Conservation (phyloP, 345 rosid genomes). For the Aquilaria yunnanensis region DNA sequence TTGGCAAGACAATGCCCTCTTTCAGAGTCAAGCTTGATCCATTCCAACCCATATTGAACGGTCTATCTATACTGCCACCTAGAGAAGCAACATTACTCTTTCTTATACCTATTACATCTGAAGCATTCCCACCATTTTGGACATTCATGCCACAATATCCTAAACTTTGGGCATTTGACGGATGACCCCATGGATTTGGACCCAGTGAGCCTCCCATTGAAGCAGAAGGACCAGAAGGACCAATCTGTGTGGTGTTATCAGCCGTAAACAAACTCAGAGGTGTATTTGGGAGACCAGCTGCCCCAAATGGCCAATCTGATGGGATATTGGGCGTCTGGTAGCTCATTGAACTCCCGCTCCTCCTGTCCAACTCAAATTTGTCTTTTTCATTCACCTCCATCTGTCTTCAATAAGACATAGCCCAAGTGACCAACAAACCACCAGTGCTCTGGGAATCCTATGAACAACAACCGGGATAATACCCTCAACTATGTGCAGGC, state of each 20-base stretch:
- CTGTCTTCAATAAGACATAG: constrained; percentile 22
- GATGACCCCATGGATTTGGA: constrained; percentile 65
- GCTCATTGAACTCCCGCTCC: constrained; percentile 33
- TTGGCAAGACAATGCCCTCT: constrained; percentile 55
- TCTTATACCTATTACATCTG: constrained; percentile 27
- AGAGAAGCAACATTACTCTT: constrained; percentile 39
- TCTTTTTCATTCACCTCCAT: constrained; percentile 68
- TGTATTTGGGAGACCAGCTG: constrained; percentile 38
- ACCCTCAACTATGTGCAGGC: constrained; percentile 6
- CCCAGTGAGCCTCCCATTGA: constrained; percentile 62
- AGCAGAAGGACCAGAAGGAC: constrained; percentile 63
- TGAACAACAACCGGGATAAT: constrained; percentile 14
- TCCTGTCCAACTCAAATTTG: constrained; percentile 48
- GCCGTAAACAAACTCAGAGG: constrained; percentile 45
- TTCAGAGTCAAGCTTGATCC: constrained; percentile 52
- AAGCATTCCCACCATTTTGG: constrained; percentile 35
- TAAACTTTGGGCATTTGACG: constrained; percentile 43
- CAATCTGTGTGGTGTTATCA: constrained; percentile 42
- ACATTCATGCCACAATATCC: constrained; percentile 52
- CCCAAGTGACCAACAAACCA: constrained; percentile 14
- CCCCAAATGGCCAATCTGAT: constrained; percentile 55
- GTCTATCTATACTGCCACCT: constrained; percentile 45
- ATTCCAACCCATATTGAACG: constrained; percentile 71
- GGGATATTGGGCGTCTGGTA: constrained; percentile 41
- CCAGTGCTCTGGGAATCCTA: constrained; percentile 12